These are phyloP conservation scores for Medicago ruthenica DNA, from an alignment of 306 rosid genomes.

Conservation along the genomic window DNA sequence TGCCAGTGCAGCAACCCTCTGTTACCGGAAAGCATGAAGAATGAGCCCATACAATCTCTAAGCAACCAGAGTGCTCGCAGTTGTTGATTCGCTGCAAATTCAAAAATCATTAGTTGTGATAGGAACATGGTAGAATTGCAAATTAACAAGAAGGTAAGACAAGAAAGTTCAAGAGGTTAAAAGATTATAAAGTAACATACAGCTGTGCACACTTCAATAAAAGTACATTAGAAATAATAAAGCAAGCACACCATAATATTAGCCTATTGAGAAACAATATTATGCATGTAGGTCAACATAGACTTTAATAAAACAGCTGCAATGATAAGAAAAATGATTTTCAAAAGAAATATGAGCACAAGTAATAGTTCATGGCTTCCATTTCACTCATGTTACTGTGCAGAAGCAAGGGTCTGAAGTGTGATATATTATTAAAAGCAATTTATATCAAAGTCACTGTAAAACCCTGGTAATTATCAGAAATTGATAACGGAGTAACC, in stretches of 20 bases:
- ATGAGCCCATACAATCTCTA: slow-evolving; percentile 17
- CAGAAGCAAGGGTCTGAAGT: not conserved
- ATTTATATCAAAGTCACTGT: not conserved
- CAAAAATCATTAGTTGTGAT: not conserved
- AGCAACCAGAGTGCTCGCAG: slow-evolving; percentile 55
- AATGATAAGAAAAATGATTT: not conserved
- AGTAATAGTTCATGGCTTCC: not conserved
- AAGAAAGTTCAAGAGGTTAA: not conserved
- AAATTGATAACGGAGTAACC: not conserved
- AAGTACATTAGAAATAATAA: not conserved
- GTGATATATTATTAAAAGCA: not conserved
- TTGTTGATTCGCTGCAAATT: slow-evolving; percentile 53
- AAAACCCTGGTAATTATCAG: not conserved
- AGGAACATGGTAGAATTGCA: not conserved
- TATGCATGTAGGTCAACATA: not conserved
- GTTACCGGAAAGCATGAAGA: not conserved
- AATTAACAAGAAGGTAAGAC: not conserved
- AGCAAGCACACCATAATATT: not conserved
- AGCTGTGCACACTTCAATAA: not conserved
- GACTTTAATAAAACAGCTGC: not conserved
- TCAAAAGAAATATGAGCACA: not conserved
- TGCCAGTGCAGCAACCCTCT: not conserved
- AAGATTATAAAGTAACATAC: not conserved
- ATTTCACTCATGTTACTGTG: not conserved
- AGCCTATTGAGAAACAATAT: not conserved